Evolutionary conservation across 2,329 filamentous ascomycete species (phyloP).

Genomic region (Stagonosporopsis tanaceti): DNA sequence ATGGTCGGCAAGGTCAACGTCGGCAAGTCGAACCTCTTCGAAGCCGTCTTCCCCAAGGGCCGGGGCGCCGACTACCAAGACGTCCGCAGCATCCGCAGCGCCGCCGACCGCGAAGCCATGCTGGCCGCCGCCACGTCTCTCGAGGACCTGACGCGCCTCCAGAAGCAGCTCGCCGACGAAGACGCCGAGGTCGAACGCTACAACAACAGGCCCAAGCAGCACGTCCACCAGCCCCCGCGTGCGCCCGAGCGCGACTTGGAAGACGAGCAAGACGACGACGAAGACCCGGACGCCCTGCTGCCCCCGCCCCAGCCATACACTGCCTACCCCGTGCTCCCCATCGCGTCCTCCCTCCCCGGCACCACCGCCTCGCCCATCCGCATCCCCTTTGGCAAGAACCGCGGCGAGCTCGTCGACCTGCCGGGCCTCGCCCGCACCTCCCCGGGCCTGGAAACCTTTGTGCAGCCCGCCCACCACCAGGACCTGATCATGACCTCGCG

Average conservation of each 20-base stretch:
- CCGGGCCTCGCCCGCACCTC: constrained; percentile 80
- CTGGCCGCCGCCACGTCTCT: constrained; percentile 36
- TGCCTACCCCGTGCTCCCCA: constrained; percentile 82
- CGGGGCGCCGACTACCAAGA: constrained; percentile 49
- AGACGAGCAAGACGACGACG: constrained; percentile 36
- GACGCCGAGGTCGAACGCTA: constrained; percentile 39
- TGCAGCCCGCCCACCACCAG: constrained; percentile 70
- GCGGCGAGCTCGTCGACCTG: constrained; percentile 91
- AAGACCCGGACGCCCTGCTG: constrained; percentile 63
- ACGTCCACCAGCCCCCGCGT: constrained; percentile 31
- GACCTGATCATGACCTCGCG: constrained; percentile 81
- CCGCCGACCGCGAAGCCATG: constrained; percentile 45
- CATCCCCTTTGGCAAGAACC: constrained; percentile 84
- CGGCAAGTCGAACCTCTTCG: constrained; percentile 92
- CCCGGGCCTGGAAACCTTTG: constrained; percentile 70
- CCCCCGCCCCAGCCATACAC: constrained; percentile 78
- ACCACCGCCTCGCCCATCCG: constrained; percentile 96
- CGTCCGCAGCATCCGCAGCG: constrained; percentile 45
- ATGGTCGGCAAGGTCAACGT: constrained; percentile 99
- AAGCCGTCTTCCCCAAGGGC: constrained; percentile 83
- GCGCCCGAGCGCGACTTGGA: constrained; percentile 25
- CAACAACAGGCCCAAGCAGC: constrained; percentile 27
- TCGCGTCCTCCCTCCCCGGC: constrained; percentile 86
- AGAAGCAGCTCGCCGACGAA: constrained; percentile 44
- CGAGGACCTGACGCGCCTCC: constrained; percentile 35